Percentiles rank a stretch among this genome's conserved stretches.
These are phyloP conservation scores for Pisolithus thermaeus DNA, from an alignment of 1,284 basidiomycete genomes.

Conservation along the genomic window DNA sequence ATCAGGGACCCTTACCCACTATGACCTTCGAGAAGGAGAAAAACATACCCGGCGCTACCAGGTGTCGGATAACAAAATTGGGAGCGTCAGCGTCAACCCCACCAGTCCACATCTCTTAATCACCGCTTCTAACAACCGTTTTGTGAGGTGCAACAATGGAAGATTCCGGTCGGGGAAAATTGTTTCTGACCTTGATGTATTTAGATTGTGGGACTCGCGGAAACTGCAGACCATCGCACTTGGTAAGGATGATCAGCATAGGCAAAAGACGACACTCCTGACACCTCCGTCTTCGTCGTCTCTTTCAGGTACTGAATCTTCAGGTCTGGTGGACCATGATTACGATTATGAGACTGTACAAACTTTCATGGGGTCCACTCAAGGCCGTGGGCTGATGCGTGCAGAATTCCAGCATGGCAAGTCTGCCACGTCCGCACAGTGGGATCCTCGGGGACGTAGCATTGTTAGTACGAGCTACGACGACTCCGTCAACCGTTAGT, in stretches of 20 bases:
- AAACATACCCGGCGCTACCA: conserved; percentile 54
- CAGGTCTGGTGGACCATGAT: conserved; percentile 24
- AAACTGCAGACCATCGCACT: conserved; percentile 45
- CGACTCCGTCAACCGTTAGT: conserved; percentile 61
- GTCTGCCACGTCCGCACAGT: conserved; percentile 74
- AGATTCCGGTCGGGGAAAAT: not conserved
- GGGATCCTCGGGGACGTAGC: conserved; percentile 69
- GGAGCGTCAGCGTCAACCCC: conserved; percentile 71
- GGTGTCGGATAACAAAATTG: conserved; percentile 67
- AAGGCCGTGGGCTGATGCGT: conserved; percentile 49
- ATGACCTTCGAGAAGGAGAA: conserved; percentile 63
- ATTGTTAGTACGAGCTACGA: conserved; percentile 81
- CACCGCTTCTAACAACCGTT: conserved; percentile 67
- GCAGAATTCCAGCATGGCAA: conserved; percentile 65
- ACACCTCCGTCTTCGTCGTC: conserved; percentile 26
- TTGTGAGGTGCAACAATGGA: conserved; percentile 47
- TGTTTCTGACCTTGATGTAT: not conserved
- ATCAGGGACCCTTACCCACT: conserved; percentile 60
- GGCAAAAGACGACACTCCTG: conserved; percentile 1
- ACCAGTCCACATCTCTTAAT: conserved; percentile 58
- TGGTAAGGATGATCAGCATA: conserved; percentile 16
- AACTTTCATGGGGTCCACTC: conserved; percentile 42
- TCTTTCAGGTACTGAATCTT: not conserved
- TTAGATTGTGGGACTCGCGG: conserved; percentile 72
- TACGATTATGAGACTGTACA: conserved; percentile 47